Evolutionary conservation across 306 rosid species (phyloP).

Genomic region (Arachis hypogaea): DNA sequence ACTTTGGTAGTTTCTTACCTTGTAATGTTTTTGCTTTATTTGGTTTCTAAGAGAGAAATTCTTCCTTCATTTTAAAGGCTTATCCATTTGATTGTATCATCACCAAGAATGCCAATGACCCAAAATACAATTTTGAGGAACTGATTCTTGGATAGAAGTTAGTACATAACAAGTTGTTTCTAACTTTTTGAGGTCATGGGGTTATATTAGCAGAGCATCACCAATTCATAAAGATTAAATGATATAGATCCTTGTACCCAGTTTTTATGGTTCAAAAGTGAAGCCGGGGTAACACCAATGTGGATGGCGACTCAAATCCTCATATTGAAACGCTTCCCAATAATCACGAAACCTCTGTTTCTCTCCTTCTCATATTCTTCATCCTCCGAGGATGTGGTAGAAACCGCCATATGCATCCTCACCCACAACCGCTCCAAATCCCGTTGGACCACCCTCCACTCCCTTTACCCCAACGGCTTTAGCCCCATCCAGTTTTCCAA

Average conservation of each 20-base stretch:
- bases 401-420: slow-evolving; percentile 58
- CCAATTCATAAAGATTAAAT: too few species aligned
- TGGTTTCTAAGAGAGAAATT: slow-evolving; percentile 32
- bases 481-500: slow-evolving; percentile 59
- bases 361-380: slow-evolving; percentile 24
- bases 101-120: slow-evolving; percentile 40
- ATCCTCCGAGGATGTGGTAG: slow-evolving; percentile 3
- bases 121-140: slow-evolving; percentile 38
- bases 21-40: slow-evolving; percentile 25
- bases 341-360: not conserved
- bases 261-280: not conserved
- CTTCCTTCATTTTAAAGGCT: slow-evolving; percentile 36
- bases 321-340: slow-evolving; percentile 27
- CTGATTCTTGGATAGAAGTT: slow-evolving; percentile 45
- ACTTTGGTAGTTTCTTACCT: not conserved
- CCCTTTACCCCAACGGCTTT: slow-evolving; percentile 61
- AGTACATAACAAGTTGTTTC: slow-evolving; percentile 37
- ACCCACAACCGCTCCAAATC: slow-evolving; percentile 75
- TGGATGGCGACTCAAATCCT: slow-evolving; percentile 48
- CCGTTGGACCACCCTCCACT: slow-evolving; percentile 67
- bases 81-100: slow-evolving; percentile 43
- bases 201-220: slow-evolving; percentile 30
- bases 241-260: too few species aligned
- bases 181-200: slow-evolving; percentile 25
- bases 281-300: not conserved